A percentile compares a stretch with the other conserved stretches of the same genome.
These are phyloP conservation scores for Colletotrichum sp. DNA, from an alignment of 2,329 filamentous ascomycete species.

Conservation along the genomic window DNA sequence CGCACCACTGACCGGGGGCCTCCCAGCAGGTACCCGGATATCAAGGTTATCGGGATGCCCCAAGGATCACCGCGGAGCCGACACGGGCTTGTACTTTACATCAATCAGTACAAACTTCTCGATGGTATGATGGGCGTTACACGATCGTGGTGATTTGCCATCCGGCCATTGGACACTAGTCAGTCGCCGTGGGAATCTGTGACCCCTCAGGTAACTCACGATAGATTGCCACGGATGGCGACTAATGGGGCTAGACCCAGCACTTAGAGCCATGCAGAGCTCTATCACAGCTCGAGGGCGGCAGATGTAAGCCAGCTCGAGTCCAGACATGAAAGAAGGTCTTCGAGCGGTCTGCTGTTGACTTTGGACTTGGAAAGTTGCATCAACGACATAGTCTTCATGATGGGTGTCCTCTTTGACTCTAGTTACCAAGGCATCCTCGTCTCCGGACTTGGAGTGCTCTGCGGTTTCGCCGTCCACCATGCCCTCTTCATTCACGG, in stretches of 20 bases:
- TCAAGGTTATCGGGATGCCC: slow-evolving; percentile 18
- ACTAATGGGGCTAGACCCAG: not conserved
- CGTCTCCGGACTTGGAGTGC: not conserved
- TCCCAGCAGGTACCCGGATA: slow-evolving; percentile 1
- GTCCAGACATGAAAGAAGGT: not conserved
- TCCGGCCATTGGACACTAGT: slow-evolving; percentile 6
- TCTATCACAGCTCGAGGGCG: not conserved
- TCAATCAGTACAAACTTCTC: not conserved
- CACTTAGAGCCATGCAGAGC: not conserved
- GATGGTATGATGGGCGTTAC: not conserved
- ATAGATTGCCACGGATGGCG: not conserved
- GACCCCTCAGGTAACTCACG: not conserved
- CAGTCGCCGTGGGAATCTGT: not conserved
- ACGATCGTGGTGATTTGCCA: not conserved
- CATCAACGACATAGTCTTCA: not conserved
- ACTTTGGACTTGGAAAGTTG: not conserved
- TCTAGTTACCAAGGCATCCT: not conserved
- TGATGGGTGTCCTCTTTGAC: not conserved
- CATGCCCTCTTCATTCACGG: slow-evolving; percentile 25
- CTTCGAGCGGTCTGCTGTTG: not conserved
- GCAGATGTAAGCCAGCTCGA: not conserved
- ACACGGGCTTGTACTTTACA: not conserved
- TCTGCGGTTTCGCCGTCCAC: slow-evolving; percentile 20
- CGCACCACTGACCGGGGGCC: not conserved
- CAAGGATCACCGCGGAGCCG: not conserved